Evolutionary conservation across 371 early-diverging fungal species (phyloP), one percentile per base, ranked within the genome.

Genomic region (Lichtheimia hyalospora): DNA sequence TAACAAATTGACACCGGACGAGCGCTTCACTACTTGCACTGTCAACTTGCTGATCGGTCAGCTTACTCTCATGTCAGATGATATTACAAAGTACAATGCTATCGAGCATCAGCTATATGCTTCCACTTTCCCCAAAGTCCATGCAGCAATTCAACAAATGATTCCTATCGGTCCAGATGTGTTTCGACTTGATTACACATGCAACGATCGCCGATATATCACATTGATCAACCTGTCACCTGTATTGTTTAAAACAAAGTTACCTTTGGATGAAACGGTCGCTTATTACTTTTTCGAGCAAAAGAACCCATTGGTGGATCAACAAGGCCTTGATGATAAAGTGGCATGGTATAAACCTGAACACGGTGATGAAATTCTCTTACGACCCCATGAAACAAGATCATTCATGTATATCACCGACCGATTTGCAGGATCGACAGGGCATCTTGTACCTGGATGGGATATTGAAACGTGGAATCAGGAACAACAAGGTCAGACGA

Each of bases 51-150:
- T 77, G 7, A 46, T 81, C 15, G 81, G 81, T 5, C 75, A 77
- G 28, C 60, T 81, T 5, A 72, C 75, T 2, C 72, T 81, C 52
- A 75, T 71, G 59, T 81, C 81, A 3, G 81, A 81, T 48, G 68
- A 72, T 61, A 60, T 72, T 6, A 57, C 34, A 14, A 57, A 24
- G n/a, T 72, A 72, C 34, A 58, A 40, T 12, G 59, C 16, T 14
- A 15, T 60, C 23, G 68, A 68, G 18, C 72, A 72, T 55, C 54
- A 43, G 24, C 28, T 72, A 3, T 72, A 72, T 42, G 61, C 66
- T 18, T 61, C 62, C 18, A 61, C 61, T 4, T 72, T 72, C 51
- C 72, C 72, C 13, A 72, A 72, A 49, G 59, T 58, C 7, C 42
- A 60, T 39, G 44, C 54, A 7, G 24, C 58, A 1, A 52, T 68